Evolutionary conservation across 1,139 yeast species (phyloP), one percentile per base, ranked within the genome.

Genomic region (Scheffersomyces titani): DNA sequence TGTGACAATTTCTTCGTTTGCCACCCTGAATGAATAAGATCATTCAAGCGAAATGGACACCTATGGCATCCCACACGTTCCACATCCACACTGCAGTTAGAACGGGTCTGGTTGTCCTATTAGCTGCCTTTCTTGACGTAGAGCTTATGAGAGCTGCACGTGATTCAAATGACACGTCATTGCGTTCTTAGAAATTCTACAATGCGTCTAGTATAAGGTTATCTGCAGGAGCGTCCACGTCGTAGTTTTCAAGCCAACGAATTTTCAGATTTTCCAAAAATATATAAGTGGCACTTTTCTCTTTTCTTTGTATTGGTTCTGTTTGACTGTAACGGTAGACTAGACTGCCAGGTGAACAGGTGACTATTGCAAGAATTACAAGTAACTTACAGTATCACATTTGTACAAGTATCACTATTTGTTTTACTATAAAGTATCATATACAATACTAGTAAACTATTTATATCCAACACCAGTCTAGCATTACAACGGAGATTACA

Each of bases 221-320:
- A 16, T 4, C 13, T 30, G 40, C 40, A 30, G 40, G 40, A 30
- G 40, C 40, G 40, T 30, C 40, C 40, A 30, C 40, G 40, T 30
- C 40, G 40, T 30, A 30, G 40, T 9, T 30, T 30, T 30, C 40
- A 30, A 2, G 9, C 40, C 40, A 30, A 30, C 40, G 40, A 30
- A 30, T 30, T 30, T 30, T 55, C 50, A 52, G 22, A 30, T 36
- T 44, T 49, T 45, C 51, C 36, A 48, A 47, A 49, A 52, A 48
- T 56, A 56, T 56, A 56, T 56, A 56, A 56, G 50, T 18, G 19
- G 53, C 40, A 40, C 21, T 44, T 51, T 45, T 19, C 47, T 49
- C 24, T 47, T 40, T 52, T 52, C 47, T 52, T 47, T 47, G 47
- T n/a, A n/a, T 46, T 48, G 36, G 40, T 9, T 30, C 40, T 30